Evolutionary conservation across 2,329 filamentous ascomycete genomes (phyloP).

Genomic region (Graphilbum sp.): DNA sequence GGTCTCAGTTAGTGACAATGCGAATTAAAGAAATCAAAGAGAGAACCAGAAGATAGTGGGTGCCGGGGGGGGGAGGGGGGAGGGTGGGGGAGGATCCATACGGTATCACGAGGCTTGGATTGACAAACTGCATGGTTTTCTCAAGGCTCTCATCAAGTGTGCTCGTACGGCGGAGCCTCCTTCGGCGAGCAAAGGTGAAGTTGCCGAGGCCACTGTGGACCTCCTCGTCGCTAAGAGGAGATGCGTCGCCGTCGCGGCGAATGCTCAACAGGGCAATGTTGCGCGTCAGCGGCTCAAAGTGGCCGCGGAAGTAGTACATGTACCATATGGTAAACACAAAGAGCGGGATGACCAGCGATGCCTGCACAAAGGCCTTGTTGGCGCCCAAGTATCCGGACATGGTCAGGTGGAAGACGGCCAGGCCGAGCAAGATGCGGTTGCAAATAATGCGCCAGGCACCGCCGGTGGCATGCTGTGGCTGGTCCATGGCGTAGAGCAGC

Average conservation of each 20-base stretch:
- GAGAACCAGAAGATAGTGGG: conserved; percentile 10
- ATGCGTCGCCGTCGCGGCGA: conserved; percentile 40
- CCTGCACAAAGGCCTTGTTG: conserved; percentile 54
- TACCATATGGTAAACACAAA: conserved; percentile 77
- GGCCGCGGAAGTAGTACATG: conserved; percentile 60
- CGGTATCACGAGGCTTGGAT: conserved; percentile 55
- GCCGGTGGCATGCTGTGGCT: conserved; percentile 85
- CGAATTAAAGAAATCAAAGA: too few relatives aligned
- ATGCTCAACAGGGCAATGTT: conserved; percentile 89
- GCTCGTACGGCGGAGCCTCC: conserved; percentile 31
- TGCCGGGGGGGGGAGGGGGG: conserved; percentile 28
- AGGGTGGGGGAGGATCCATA: conserved; percentile 16
- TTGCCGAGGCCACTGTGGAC: conserved; percentile 20
- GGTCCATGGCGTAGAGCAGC: conserved; percentile 94
- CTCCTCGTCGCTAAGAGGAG: conserved; percentile 24
- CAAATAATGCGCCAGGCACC: conserved; percentile 95
- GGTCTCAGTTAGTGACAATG: not conserved
- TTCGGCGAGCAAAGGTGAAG: conserved; percentile 14
- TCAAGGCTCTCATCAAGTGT: conserved; percentile 61
- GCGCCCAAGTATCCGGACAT: conserved; percentile 77
- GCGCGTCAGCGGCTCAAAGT: conserved; percentile 75
- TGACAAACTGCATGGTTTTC: conserved; percentile 54
- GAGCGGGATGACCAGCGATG: conserved; percentile 59
- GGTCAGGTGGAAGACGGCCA: conserved; percentile 78
- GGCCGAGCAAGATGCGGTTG: conserved; percentile 71